Evolutionary conservation across 257 asterid species (phyloP).

Genomic region (Solanum pinnatisectum): DNA sequence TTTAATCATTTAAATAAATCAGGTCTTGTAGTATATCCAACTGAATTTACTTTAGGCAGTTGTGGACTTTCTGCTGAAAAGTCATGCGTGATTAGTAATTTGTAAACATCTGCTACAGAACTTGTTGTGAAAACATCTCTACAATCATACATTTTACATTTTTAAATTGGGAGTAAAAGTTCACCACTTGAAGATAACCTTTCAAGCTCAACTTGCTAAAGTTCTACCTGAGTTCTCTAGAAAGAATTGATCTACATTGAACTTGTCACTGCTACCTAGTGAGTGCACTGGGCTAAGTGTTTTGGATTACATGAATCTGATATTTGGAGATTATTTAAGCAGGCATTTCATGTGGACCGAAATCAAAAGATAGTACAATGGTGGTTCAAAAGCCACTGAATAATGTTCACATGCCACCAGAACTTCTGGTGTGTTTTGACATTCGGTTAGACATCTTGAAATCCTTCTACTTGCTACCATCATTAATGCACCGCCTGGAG

Average conservation of each 20-base stretch:
- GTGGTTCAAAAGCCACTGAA: slow-evolving; percentile 38
- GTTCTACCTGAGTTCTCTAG: not conserved
- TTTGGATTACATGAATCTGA: not conserved
- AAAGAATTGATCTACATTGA: not conserved
- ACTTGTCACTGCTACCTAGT: not conserved
- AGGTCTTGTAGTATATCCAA: not conserved
- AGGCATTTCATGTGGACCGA: slow-evolving; percentile 21
- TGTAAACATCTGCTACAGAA: not conserved
- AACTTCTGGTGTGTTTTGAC: slow-evolving; percentile 60
- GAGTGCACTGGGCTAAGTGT: not conserved
- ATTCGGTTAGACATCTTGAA: slow-evolving; percentile 50
- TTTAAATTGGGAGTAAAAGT: not conserved
- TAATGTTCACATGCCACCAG: slow-evolving; percentile 78
- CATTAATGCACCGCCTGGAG: slow-evolving; percentile 83
- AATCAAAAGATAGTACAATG: slow-evolving; percentile 12
- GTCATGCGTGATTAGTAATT: not conserved
- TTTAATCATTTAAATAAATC: not conserved
- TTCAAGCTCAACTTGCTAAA: not conserved
- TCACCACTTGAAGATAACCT: not conserved
- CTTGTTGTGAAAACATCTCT: not conserved
- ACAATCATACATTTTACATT: not conserved
- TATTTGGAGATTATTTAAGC: not conserved
- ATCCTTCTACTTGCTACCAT: slow-evolving; percentile 84
- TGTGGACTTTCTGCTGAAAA: not conserved
- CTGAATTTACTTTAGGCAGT: not conserved